Conservation (phyloP, 352 stramenopile genomes). For the Globisporangium lucens region DNA sequence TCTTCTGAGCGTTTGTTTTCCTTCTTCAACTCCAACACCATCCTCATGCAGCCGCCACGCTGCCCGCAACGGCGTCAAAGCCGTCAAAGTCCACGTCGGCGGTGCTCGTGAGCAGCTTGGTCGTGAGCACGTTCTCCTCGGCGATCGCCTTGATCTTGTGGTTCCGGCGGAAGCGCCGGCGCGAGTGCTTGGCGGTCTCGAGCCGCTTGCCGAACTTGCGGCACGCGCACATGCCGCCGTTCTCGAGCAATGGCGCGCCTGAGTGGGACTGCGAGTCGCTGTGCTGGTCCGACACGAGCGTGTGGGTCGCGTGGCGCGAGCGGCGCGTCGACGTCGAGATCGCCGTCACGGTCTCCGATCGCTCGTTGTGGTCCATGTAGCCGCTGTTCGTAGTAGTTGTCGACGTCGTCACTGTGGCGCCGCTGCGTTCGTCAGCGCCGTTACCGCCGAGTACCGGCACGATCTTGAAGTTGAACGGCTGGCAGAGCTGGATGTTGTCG, state of each 20-base stretch:
- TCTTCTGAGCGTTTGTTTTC: background rate
- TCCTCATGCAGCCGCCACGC: background rate
- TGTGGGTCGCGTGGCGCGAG: constrained; percentile 5
- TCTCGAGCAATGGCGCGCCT: constrained; percentile 5
- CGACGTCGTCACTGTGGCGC: background rate
- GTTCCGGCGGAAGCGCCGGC: constrained; percentile 15
- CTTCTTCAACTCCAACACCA: background rate
- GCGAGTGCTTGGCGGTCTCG: constrained; percentile 14
- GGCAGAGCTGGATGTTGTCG: constrained; percentile 21
- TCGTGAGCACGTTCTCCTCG: constrained; percentile 19
- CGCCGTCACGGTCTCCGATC: background rate
- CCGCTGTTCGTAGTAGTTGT: background rate
- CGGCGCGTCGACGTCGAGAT: constrained; percentile 7
- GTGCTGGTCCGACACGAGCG: constrained; percentile 1
- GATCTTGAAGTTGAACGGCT: constrained; percentile 17
- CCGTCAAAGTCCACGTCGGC: background rate
- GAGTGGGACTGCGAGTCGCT: constrained; percentile 9
- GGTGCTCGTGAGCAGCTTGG: constrained; percentile 9
- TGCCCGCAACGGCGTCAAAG: background rate
- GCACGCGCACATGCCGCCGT: constrained; percentile 16
- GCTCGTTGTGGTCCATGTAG: background rate
- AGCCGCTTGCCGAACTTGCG: constrained; percentile 19
- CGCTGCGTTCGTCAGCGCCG: background rate
- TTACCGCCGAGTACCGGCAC: background rate
- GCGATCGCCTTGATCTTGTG: constrained; percentile 13